phyloP scores from a whole-genome alignment of 192 early-diverging fungal genomes.

The Entomortierella chlamydospora region DNA sequence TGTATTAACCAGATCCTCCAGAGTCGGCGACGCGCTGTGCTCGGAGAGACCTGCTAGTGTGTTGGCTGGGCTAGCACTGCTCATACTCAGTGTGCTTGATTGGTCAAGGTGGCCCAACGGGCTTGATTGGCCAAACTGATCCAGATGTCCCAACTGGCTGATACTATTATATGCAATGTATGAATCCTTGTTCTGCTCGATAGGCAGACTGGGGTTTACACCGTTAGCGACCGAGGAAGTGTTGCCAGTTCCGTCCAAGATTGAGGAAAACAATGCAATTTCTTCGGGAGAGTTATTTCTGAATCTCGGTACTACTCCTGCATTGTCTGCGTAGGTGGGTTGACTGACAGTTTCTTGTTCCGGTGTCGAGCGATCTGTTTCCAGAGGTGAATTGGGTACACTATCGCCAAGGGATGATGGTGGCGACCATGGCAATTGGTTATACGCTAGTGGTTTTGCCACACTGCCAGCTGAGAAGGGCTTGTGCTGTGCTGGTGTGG shows the following conservation, averaged over 20 bases:
- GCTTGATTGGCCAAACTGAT: not conserved
- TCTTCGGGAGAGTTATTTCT: slow-evolving; percentile 34
- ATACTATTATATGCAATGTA: not conserved
- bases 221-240: not conserved
- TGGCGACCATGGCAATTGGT: slow-evolving; percentile 49
- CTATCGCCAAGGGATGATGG: slow-evolving; percentile 49
- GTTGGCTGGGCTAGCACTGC: slow-evolving; percentile 18
- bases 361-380: slow-evolving; percentile 24
- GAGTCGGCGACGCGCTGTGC: slow-evolving; percentile 27
- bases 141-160: not conserved
- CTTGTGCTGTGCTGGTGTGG: slow-evolving; percentile 9
- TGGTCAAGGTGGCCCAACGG: not conserved
- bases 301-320: slow-evolving; percentile 35
- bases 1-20: slow-evolving; percentile 33
- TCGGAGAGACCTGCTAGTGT: slow-evolving; percentile 21
- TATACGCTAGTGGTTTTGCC: slow-evolving; percentile 26
- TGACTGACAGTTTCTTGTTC: slow-evolving; percentile 24
- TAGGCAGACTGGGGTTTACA: not conserved
- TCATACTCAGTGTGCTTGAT: slow-evolving; percentile 3
- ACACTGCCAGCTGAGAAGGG: slow-evolving; percentile 14
- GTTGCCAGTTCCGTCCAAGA: slow-evolving; percentile 47
- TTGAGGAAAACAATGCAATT: slow-evolving; percentile 32
- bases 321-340: slow-evolving; percentile 15
- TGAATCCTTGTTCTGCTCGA: slow-evolving; percentile 2
- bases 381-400: slow-evolving; percentile 48